Conservation (phyloP, 257 asterid species). For the Solanum sparsipilum region DNA sequence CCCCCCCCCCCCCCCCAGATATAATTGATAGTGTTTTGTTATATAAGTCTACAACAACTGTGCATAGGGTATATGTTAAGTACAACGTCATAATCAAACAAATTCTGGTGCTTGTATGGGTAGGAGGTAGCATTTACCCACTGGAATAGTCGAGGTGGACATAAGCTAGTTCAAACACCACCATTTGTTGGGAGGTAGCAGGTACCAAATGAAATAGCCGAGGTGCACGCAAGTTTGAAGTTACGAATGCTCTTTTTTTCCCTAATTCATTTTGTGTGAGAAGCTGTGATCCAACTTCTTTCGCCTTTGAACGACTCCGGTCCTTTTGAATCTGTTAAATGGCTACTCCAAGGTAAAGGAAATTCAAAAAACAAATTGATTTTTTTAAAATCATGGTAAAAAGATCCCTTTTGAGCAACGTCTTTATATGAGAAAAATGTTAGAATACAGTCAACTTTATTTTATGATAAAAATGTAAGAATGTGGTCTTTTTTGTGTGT, state of each 20-base stretch:
- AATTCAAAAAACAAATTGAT: background rate
- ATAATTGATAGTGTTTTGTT: constrained; percentile 30
- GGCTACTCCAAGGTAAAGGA: too few species aligned
- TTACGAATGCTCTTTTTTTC: too few species aligned
- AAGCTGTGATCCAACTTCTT: too few species aligned
- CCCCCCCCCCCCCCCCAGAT: too few species aligned
- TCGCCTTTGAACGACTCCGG: too few species aligned
- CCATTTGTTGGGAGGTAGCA: background rate
- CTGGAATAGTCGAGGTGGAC: background rate
- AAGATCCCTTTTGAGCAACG: background rate
- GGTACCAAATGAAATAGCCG: background rate
- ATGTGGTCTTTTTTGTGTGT: background rate
- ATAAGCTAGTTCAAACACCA: background rate
- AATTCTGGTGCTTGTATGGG: background rate
- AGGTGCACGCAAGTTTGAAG: background rate
- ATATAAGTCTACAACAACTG: constrained; percentile 29
- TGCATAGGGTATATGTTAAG: constrained; percentile 28
- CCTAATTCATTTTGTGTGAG: too few species aligned
- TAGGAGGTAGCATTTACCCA: background rate
- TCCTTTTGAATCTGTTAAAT: too few species aligned
- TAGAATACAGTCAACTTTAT: background rate
- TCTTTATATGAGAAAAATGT: background rate
- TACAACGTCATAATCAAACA: background rate
- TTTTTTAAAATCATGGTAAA: background rate
- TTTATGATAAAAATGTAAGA: background rate